Conservation (phyloP, 1,284 basidiomycete genomes). For the Trametes pubescens region DNA sequence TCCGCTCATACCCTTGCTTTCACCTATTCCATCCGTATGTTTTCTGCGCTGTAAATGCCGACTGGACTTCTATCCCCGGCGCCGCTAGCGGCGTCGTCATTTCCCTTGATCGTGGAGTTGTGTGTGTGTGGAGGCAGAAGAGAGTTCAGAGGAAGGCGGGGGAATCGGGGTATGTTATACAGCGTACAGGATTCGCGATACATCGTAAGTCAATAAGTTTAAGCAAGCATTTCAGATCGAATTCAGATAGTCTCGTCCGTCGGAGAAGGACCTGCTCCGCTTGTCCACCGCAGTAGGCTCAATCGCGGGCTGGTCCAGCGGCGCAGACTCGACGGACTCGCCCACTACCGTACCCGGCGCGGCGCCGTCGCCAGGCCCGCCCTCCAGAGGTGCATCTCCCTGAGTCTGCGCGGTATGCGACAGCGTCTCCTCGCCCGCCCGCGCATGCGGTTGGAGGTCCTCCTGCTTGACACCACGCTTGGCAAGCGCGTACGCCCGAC, state of each 20-base stretch:
- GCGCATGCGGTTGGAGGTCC: slow-evolving; percentile 68
- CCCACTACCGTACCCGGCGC: slow-evolving; percentile 9
- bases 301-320: not conserved
- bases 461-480: slow-evolving; percentile 61
- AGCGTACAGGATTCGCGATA: slow-evolving; percentile 19
- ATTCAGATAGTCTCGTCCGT: slow-evolving; percentile 49
- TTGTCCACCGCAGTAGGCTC: not conserved
- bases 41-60: slow-evolving; percentile 22
- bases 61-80: slow-evolving; percentile 21
- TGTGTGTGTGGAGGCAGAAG: not conserved
- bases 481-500: slow-evolving; percentile 66
- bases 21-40: slow-evolving; percentile 23
- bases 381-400: slow-evolving; percentile 7
- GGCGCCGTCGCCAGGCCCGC: not conserved
- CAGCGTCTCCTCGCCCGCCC: slow-evolving; percentile 61
- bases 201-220: slow-evolving; percentile 22
- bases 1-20: slow-evolving; percentile 31
- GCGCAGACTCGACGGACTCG: slow-evolving; percentile 7
- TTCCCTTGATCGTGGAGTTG: slow-evolving; percentile 2
- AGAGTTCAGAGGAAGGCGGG: not conserved
- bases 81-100: slow-evolving; percentile 17
- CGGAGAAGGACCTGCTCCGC: slow-evolving; percentile 41
- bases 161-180: slow-evolving; percentile 14
- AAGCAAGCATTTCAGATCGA: slow-evolving; percentile 4
- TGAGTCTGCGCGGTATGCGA: slow-evolving; percentile 37